Conservation (phyloP, 176 grass and related monocot species). For the Musa acuminata region DNA sequence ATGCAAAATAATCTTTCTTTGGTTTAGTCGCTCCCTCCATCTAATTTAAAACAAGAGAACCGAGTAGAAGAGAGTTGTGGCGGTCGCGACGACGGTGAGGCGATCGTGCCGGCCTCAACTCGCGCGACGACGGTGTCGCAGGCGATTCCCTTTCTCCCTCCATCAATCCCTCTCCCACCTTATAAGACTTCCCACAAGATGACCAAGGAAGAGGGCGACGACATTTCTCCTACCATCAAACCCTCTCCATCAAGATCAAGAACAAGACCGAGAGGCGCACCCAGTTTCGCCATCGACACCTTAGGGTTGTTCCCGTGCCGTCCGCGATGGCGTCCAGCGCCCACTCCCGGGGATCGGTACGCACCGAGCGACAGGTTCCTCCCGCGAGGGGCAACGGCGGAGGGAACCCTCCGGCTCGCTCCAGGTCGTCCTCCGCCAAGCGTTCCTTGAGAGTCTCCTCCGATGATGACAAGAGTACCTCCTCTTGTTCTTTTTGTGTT, state of each 20-base stretch:
- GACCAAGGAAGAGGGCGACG: background rate
- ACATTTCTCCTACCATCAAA: background rate
- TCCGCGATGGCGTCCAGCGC: constrained; percentile 24
- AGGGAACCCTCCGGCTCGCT: constrained; percentile 11
- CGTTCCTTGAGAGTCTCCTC: constrained; percentile 18
- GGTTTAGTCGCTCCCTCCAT: too few relatives aligned
- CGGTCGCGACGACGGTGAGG: background rate
- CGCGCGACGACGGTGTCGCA: background rate
- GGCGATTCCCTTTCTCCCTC: background rate
- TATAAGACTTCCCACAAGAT: too few relatives aligned
- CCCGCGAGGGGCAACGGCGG: constrained; percentile 12
- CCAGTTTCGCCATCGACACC: background rate
- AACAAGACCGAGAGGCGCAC: background rate
- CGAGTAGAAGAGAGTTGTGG: background rate
- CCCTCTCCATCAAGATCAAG: background rate
- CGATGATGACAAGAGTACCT: constrained; percentile 23
- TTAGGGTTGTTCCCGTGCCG: background rate
- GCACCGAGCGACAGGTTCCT: constrained; percentile 30
- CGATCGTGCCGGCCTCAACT: constrained; percentile 8
- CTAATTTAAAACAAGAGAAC: background rate
- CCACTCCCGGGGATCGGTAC: constrained; percentile 16
- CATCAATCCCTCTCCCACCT: background rate
- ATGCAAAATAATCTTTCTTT: too few relatives aligned
- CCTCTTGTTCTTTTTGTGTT: background rate
- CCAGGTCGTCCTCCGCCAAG: constrained; percentile 29